Conservation (phyloP, 2,329 filamentous ascomycete species). For the Monosporascus sp. region DNA sequence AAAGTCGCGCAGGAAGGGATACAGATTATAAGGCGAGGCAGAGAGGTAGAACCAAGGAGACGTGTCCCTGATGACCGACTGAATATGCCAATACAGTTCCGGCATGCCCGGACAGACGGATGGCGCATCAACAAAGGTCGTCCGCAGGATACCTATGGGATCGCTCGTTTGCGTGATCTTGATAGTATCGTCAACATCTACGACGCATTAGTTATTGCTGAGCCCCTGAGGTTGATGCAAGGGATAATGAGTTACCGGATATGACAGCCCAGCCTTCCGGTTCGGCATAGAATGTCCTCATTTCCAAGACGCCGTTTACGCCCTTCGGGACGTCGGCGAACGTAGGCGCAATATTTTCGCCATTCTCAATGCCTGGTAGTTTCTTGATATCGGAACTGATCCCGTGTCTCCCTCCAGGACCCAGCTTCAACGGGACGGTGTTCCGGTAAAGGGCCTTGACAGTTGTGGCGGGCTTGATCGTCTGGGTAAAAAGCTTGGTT, state of each 20-base stretch:
- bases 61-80: constrained; percentile 44
- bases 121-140: constrained; percentile 76
- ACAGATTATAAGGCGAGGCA: constrained; percentile 90
- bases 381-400: constrained; percentile 60
- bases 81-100: constrained; percentile 67
- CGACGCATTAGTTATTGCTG: constrained; percentile 3
- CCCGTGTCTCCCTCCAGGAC: constrained; percentile 67
- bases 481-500: constrained; percentile 72
- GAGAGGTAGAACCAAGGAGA: constrained; percentile 91
- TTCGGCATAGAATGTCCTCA: constrained; percentile 69
- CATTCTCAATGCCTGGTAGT: constrained; percentile 43
- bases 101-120: constrained; percentile 75
- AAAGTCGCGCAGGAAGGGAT: constrained; percentile 78
- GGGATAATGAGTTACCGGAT: constrained; percentile 46
- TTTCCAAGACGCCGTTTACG: constrained; percentile 50
- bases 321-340: constrained; percentile 46
- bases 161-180: constrained; percentile 82
- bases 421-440: constrained; percentile 46
- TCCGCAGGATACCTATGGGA: constrained; percentile 71
- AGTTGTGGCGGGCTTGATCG: constrained; percentile 64
- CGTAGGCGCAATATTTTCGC: constrained; percentile 37
- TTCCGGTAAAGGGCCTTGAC: constrained; percentile 57
- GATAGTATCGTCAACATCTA: constrained; percentile 92
- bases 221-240: background rate
- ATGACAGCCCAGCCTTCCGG: constrained; percentile 80